Evolutionary conservation across 768 basidiomycete species (phyloP), one percentile per base, ranked within the genome.

Genomic region (Suillus sp.): DNA sequence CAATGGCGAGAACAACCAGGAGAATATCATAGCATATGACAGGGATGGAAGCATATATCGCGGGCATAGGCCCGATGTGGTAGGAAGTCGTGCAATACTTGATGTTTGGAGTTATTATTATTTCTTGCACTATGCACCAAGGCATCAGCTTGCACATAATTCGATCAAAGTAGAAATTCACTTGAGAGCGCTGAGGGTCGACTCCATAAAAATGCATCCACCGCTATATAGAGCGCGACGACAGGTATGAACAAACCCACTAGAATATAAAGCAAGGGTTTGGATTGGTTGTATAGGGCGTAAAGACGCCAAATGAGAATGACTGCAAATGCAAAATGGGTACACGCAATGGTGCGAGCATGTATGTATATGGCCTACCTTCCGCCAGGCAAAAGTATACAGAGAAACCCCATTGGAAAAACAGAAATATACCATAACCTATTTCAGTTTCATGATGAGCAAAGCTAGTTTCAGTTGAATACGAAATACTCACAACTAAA

Each of bases 231-330:
- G 56, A 57, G 20, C 18, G 56, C 56, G 18, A 40, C 27, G 11
- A 57, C 2, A 30, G 56, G 56, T 27, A 40, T 1, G 38, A 57
- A n/a, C 3, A 40, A 27, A 6, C 37, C 18, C 27, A 57, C 0
- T 20, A 57, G 37, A 20, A 40, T 25, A 40, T 57, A 57, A 8
- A 57, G 56, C 13, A 57, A 2, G 6, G 2, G 18, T 27, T 40
- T 57, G 37, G 56, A 57, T 40, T 40, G 56, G 10, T 30, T 30
- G 56, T 27, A 57, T 11, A 57, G 18, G 18, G 38, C 56, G 3
- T 57, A 57, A 7, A 57, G 37, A 25, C 56, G 56, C 56, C 56
- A 57, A 6, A 57, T 40, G 38, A 57, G 56, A 30, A 57, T n/a
- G 11, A 27, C 56, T 57, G 38, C 11, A 5, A 20, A 57, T 30